Evolutionary conservation across 441 rosid species (phyloP).

Genomic region (Pelargonium fulgidum): DNA sequence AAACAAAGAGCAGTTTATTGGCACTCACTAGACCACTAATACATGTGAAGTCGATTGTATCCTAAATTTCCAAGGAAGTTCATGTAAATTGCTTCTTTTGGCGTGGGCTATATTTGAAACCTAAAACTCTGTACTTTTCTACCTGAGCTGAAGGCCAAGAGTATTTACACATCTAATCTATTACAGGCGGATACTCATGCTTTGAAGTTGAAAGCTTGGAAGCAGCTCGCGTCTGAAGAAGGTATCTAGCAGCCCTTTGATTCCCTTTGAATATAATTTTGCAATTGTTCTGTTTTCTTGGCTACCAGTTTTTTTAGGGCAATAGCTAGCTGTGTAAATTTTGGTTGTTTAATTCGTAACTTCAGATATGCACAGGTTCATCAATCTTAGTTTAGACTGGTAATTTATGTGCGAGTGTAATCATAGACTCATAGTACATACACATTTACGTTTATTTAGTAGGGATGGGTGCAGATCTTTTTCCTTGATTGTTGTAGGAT

Average conservation of each 20-base stretch:
- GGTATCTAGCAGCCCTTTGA: constrained; percentile 30
- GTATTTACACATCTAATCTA: constrained; percentile 15
- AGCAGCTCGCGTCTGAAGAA: constrained; percentile 84
- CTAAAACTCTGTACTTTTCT: not conserved
- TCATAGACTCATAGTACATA: not conserved
- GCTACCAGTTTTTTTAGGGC: no score
- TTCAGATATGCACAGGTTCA: not conserved
- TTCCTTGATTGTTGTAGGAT: no score
- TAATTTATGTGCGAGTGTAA: not conserved
- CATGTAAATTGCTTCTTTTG: not conserved
- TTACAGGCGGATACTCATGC: constrained; percentile 72
- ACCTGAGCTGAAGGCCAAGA: not conserved
- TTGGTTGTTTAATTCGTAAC: not conserved
- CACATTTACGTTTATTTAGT: not conserved
- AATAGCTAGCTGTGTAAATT: not conserved
- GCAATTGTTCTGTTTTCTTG: not conserved
- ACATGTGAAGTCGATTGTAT: not conserved
- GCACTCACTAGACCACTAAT: no score
- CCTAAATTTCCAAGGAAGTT: not conserved
- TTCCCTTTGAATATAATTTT: not conserved
- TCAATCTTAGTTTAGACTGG: not conserved
- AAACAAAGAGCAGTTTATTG: no score
- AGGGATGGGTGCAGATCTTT: not conserved
- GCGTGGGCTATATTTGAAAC: not conserved
- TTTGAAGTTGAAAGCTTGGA: constrained; percentile 80